phyloP scores from a whole-genome alignment of 2,329 filamentous ascomycete species.

The Apiospora phragmitis region DNA sequence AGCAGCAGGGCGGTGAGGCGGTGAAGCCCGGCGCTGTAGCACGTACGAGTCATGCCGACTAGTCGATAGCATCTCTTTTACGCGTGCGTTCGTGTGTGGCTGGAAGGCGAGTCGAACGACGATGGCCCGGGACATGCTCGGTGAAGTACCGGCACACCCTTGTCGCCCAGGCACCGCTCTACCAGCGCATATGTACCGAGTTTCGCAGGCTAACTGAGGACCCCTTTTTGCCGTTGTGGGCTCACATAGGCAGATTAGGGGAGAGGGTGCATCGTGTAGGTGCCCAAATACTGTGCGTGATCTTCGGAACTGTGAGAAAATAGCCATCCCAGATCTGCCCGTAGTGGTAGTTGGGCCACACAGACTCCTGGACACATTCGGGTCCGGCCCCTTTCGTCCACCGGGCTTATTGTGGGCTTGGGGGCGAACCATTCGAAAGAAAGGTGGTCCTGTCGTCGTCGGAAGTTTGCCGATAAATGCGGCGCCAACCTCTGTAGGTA shows the following conservation, averaged over 20 bases:
- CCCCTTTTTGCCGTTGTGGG: not conserved
- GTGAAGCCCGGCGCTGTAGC: slow-evolving; percentile 6
- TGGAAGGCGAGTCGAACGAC: slow-evolving; percentile 2
- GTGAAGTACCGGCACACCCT: slow-evolving; percentile 6
- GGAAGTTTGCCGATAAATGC: slow-evolving; percentile 6
- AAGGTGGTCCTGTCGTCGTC: not conserved
- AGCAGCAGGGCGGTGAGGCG: not conserved
- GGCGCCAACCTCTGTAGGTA: not conserved
- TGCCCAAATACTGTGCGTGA: slow-evolving; percentile 1
- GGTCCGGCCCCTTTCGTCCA: not conserved
- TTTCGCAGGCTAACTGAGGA: not conserved
- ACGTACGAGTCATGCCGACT: not conserved
- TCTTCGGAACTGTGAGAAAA: not conserved
- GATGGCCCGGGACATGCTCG: not conserved
- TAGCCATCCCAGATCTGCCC: not conserved
- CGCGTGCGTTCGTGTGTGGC: not conserved
- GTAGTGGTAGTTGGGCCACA: not conserved
- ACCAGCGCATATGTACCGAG: not conserved
- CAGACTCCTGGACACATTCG: slow-evolving; percentile 2
- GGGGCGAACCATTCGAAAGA: not conserved
- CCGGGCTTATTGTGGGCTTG: slow-evolving; percentile 8
- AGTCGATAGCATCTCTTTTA: not conserved
- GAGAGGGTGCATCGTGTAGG: not conserved
- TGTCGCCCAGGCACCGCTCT: not conserved
- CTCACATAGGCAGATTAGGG: not conserved